Conservation (phyloP, 768 basidiomycete species). For the Crucibulum laeve region DNA sequence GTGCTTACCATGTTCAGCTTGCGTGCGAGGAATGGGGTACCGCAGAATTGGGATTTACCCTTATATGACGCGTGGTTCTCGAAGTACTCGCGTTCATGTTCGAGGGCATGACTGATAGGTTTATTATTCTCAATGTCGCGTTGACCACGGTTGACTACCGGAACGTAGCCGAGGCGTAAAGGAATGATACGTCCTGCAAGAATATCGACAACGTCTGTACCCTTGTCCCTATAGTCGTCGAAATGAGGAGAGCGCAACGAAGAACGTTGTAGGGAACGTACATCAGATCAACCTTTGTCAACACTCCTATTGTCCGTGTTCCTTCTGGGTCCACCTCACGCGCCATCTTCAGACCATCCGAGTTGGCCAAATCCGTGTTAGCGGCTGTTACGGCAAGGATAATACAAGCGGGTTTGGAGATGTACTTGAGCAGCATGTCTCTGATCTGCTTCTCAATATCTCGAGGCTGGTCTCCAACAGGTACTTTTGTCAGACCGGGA, state of each 20-base stretch:
- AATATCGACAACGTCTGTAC: conserved; percentile 98
- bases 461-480: conserved; percentile 92
- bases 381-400: conserved; percentile 95
- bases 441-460: conserved; percentile 98
- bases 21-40: conserved; percentile 92
- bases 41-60: conserved; percentile 92
- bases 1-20: conserved; percentile 86
- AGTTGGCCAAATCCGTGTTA: conserved; percentile 97
- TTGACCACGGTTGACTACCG: conserved; percentile 97
- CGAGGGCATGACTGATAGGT: conserved; percentile 79
- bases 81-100: conserved; percentile 89
- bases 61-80: conserved; percentile 93
- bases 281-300: conserved; percentile 99
- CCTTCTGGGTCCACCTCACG: conserved; percentile 98
- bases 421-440: conserved; percentile 95
- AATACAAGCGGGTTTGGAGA: conserved; percentile 93
- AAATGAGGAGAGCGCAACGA: background rate
- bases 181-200: conserved; percentile 96
- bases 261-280: conserved; percentile 33
- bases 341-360: conserved; percentile 94
- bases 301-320: conserved; percentile 93
- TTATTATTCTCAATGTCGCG: conserved; percentile 92
- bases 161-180: conserved; percentile 93
- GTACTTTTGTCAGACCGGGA: conserved; percentile 93
- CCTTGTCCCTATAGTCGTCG: conserved; percentile 68